Base-by-base conservation (phyloP, 192 early-diverging fungal species). In the Rhizoclosmatium sp. region DNA sequence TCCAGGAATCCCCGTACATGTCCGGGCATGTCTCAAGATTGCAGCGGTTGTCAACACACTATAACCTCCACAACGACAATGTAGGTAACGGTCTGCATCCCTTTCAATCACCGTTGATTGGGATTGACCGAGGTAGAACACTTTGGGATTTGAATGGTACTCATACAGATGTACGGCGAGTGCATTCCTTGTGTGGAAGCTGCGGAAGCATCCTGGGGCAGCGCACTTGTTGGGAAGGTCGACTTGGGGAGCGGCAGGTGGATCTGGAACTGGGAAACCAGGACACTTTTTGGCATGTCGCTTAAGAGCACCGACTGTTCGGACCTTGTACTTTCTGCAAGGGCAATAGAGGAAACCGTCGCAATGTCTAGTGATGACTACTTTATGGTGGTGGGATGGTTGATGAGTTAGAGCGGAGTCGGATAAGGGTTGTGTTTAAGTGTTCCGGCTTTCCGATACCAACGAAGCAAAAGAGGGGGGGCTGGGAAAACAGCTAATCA, bases 161-260 rank as follows among this genome's bases (percentile, higher is more conserved):
- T 69, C 67, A 44, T 69, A 69, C 14, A 69, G 40, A n/a, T 69
- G 67, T 2, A 69, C 67, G 45, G 67, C 67, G 14, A 69, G 67
- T 47, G 67, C 67, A 23, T 69, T 69, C 2, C 67, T 23, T 9
- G 42, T 69, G 16, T 42, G 39, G 67, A 46, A 69, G 16, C 40
- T 10, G 10, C 67, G 7, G 46, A 16, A 16, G 41, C 67, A 69
- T 16, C 46, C 67, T 21, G 9, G 7, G 12, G n/a, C 42, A 12
- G 67, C 14, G 45, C 67, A 69, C 42, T 65, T 65, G 67, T 69
- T 21, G 12, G 21, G 40, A 5, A 69, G n/a, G 67, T 69, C 44
- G 39, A 44, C 46, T 7, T 45, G 19, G 14, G 12, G 5, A 12
- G 51, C 9, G 5, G 5, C 9, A 12, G 51, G 9, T 54, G 51